phyloP scores from a whole-genome alignment of 306 rosid genomes.

The Begonia loranthoides region DNA sequence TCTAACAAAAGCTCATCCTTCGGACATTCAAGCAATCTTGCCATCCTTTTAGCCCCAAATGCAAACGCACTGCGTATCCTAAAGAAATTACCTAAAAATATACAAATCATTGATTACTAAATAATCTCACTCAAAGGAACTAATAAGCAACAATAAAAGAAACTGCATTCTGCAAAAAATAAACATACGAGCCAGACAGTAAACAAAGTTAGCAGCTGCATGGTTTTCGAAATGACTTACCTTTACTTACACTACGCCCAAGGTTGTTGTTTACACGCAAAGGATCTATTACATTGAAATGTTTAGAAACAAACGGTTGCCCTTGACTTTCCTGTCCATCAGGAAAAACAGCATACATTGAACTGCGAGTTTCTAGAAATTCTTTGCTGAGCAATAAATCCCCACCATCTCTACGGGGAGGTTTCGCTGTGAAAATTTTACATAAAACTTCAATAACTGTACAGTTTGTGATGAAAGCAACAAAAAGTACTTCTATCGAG shows the following conservation, averaged over 20 bases:
- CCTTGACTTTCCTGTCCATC: conserved; percentile 77
- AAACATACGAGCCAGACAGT: no score
- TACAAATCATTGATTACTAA: not conserved
- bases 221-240: conserved; percentile 22
- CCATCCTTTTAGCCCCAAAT: conserved; percentile 86
- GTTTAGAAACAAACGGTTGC: conserved; percentile 77
- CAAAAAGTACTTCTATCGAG: no score
- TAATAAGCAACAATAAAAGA: no score
- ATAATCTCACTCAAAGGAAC: no score
- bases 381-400: conserved; percentile 70
- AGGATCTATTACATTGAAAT: conserved; percentile 96
- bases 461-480: not conserved
- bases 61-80: conserved; percentile 98
- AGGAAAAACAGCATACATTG: conserved; percentile 80
- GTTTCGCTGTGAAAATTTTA: conserved; percentile 47
- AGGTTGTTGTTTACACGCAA: conserved; percentile 95
- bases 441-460: not conserved
- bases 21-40: conserved; percentile 82
- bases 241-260: conserved; percentile 99
- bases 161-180: no score
- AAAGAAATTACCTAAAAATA: conserved; percentile 79
- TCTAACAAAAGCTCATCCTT: conserved; percentile 57
- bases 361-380: conserved; percentile 70
- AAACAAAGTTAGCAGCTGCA: conserved; percentile 2
- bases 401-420: conserved; percentile 93